Conservation (phyloP, 1,284 basidiomycete species). For the Hypsizygus ulmarius region DNA sequence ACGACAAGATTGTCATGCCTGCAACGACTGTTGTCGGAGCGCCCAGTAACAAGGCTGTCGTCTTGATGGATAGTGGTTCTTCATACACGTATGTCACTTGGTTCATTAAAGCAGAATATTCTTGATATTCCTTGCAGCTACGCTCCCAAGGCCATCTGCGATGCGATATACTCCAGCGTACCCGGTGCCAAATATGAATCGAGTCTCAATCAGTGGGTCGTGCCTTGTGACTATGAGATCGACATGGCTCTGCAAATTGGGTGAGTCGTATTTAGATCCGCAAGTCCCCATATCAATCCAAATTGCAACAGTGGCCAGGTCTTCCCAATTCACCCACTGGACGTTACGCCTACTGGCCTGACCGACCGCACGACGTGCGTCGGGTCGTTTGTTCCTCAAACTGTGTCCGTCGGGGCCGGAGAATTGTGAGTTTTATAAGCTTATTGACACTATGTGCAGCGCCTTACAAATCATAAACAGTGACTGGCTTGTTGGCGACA, state of each 20-base stretch:
- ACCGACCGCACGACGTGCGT: constrained; percentile 50
- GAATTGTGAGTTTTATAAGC: constrained; percentile 53
- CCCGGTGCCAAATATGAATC: constrained; percentile 56
- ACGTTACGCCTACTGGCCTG: constrained; percentile 53
- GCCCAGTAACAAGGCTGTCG: constrained; percentile 66
- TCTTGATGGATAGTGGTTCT: constrained; percentile 73
- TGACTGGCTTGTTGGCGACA: constrained; percentile 81
- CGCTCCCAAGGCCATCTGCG: constrained; percentile 55
- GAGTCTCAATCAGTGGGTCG: constrained; percentile 54
- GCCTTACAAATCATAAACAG: constrained; percentile 32
- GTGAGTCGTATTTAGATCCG: constrained; percentile 38
- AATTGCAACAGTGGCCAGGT: constrained; percentile 49
- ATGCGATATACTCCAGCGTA: constrained; percentile 64
- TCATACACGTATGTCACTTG: constrained; percentile 62
- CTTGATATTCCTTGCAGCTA: constrained; percentile 43
- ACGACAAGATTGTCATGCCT: constrained; percentile 46
- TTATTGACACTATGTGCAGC: not conserved
- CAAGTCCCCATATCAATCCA: constrained; percentile 10
- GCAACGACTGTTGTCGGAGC: constrained; percentile 53
- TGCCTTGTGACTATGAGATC: constrained; percentile 70
- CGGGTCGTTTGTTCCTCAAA: constrained; percentile 69
- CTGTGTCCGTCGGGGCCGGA: constrained; percentile 49
- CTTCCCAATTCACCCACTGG: constrained; percentile 74
- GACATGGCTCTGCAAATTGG: constrained; percentile 73
- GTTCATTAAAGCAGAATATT: constrained; percentile 6